phyloP scores from a whole-genome alignment of 441 rosid genomes.

The Lepidium campestre region DNA sequence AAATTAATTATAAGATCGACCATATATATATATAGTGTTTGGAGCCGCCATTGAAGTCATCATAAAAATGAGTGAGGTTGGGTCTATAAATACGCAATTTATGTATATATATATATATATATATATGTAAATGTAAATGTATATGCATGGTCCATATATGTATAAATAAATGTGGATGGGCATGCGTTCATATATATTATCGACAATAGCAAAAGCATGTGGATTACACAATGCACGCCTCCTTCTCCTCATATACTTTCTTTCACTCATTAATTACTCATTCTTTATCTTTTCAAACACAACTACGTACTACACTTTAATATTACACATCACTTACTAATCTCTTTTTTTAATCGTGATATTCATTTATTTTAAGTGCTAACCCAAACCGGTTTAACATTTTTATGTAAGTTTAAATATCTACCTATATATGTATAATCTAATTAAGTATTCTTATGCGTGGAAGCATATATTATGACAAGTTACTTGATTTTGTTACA shows the following conservation, averaged over 20 bases:
- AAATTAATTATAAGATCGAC: too few species aligned
- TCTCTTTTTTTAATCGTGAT: too few species aligned
- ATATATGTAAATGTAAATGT: too few species aligned
- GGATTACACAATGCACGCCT: conserved; percentile 24
- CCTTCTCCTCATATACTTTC: conserved; percentile 6
- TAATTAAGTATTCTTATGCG: background rate
- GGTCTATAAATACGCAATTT: too few species aligned
- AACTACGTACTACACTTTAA: too few species aligned
- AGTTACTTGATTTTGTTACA: too few species aligned
- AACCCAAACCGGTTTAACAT: background rate
- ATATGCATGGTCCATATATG: conserved; percentile 10
- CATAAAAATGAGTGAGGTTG: too few species aligned
- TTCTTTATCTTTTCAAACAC: conserved; percentile 12
- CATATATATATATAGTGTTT: too few species aligned
- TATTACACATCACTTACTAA: conserved; percentile 20
- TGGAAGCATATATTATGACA: background rate
- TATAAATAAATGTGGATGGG: conserved; percentile 4
- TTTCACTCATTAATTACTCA: background rate
- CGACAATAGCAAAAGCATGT: conserved; percentile 27
- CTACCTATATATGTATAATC: background rate
- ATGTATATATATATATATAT: background rate
- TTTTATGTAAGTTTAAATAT: too few species aligned
- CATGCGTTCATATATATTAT: conserved; percentile 20
- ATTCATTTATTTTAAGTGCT: too few species aligned
- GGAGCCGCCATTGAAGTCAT: too few species aligned